Evolutionary conservation across 176 grass and related monocot species (phyloP), one percentile per base, ranked within the genome.

Genomic region (Musa acuminata): DNA sequence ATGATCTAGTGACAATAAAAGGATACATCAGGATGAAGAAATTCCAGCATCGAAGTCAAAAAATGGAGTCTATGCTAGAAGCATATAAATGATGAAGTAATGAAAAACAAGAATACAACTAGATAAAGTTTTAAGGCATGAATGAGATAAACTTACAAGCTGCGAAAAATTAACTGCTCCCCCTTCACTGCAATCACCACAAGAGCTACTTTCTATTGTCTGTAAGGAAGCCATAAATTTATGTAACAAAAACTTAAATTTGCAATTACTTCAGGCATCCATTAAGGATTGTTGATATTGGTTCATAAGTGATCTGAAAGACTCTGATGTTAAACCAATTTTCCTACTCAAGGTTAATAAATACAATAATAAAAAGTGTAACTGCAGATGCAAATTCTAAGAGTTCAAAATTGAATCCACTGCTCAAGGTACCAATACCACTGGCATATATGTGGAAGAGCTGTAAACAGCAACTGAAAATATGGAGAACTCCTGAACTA

Each of bases 141-240:
- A 67, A 70, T 75, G 69, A 78, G 66, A 51, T 50, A 85, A 84
- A 84, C 90, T 80, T 63, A 99, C 96, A 76, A 99, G 82, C 81
- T 92, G 96, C 58, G 96, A 99, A 84, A 99, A 91, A 71, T 86
- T 87, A 77, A 99, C 88, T 70, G 86, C 88, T 83, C 85, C 89
- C 65, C 88, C 88, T 84, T 99, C 88, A 81, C 83, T 87, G 81
- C 83, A 89, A 12, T 92, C 88, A 53, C 86, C 86, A 81, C 74
- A 89, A 57, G 88, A 81, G 84, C 88, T 95, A 75, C 96, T 99
- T 84, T 99, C 96, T 87, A 99, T 81, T 72, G 88, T 99, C 96
- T 99, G 86, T 82, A 72, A 84, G 54, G 67, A 62, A 78, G 69
- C 35, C 74, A 51, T 49, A 57, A 73, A 55, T 8, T 27, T 55